A percentile compares a stretch with the other conserved stretches of the same genome.
phyloP scores from a whole-genome alignment of 495 filamentous ascomycete genomes.

The Massariosphaeria phaeospora region DNA sequence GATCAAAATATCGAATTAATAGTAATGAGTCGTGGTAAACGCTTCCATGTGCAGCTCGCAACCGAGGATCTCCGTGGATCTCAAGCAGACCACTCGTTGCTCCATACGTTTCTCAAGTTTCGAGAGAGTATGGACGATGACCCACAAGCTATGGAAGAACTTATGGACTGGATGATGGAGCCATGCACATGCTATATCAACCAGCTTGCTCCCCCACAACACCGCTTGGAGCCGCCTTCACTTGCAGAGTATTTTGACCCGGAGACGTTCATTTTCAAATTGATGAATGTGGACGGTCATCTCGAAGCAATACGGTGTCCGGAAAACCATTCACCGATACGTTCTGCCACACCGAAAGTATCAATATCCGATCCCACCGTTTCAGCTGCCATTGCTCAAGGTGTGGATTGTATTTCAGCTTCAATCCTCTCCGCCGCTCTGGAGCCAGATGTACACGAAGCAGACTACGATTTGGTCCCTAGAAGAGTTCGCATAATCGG shows the following conservation, averaged over 20 bases:
- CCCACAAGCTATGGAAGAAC: background rate
- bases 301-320: constrained; percentile 2
- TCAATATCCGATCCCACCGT: background rate
- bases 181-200: background rate
- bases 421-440: background rate
- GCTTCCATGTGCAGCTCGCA: background rate
- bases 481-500: background rate
- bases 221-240: background rate
- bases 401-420: background rate
- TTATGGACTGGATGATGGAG: background rate
- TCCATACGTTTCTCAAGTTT: background rate
- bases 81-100: background rate
- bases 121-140: background rate
- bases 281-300: background rate
- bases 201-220: background rate
- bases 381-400: background rate
- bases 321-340: background rate
- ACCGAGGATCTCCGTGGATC: background rate
- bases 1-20: background rate
- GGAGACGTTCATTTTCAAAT: constrained; percentile 1
- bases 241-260: background rate
- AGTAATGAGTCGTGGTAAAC: background rate
- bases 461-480: background rate
- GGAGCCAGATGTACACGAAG: background rate
- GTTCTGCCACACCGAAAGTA: background rate